These are phyloP conservation scores for Lentinula novae-zelandiae DNA, from an alignment of 1,284 basidiomycete species.

Conservation along the genomic window DNA sequence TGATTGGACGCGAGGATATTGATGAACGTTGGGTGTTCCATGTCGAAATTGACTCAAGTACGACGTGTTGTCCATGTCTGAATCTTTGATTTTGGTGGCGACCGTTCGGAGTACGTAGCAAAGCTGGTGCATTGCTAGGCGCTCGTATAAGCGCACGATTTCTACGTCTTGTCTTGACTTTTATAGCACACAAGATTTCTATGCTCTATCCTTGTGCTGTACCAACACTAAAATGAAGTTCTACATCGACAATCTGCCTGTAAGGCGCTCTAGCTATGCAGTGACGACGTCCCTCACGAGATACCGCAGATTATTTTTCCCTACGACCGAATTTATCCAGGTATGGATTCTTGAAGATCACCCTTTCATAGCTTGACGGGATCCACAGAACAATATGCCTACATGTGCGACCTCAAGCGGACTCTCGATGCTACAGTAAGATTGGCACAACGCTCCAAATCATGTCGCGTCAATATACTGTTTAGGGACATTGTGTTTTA, in stretches of 20 bases:
- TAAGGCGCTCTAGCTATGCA: conserved; percentile 28
- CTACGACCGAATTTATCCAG: conserved; percentile 88
- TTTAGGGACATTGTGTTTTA: conserved; percentile 93
- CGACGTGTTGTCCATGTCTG: not conserved
- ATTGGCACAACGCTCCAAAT: conserved; percentile 2
- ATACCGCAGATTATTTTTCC: conserved; percentile 77
- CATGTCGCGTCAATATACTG: conserved; percentile 2
- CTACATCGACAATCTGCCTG: conserved; percentile 91
- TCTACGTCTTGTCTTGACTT: not conserved
- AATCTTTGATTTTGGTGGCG: not conserved
- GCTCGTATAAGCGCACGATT: not conserved
- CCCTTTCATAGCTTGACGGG: conserved; percentile 5
- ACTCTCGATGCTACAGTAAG: conserved; percentile 87
- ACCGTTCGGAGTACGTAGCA: too few species aligned
- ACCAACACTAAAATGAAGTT: conserved; percentile 76
- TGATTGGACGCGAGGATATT: not conserved
- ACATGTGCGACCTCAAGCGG: conserved; percentile 98
- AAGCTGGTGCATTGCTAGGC: not conserved
- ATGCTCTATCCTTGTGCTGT: too few species aligned
- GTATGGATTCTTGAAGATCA: conserved; percentile 32
- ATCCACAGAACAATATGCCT: conserved; percentile 88
- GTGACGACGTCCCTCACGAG: conserved; percentile 10
- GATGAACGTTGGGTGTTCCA: not conserved
- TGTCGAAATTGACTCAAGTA: not conserved
- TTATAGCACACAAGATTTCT: too few species aligned